Base-by-base conservation (phyloP, 2,329 filamentous ascomycete genomes). In the Rhinocladiella mackenziei region DNA sequence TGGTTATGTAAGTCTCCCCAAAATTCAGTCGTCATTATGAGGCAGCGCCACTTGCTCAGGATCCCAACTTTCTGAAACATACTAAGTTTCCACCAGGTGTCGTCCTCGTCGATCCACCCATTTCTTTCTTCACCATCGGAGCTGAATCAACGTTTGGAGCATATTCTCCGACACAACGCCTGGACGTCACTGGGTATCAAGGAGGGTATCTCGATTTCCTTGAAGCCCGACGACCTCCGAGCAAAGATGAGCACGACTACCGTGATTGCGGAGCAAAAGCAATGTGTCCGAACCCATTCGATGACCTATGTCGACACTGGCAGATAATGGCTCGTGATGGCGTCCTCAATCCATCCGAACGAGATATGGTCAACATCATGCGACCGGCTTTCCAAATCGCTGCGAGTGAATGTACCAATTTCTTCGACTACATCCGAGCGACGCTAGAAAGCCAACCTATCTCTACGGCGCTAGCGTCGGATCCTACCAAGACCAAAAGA, bases 201-300 rank as follows among this genome's bases (percentile, higher is more conserved):
- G 52, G 52, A n/a, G 52, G 52, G 4, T 54, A 54, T 32, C 45
- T 54, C 13, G 52, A 54, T 35, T 54, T 54, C 33, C 34, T 52
- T 13, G 48, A 50, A 23, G 41, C 38, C 37, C 42, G 25, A 14
- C 46, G 33, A 17, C 52, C 52, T 4, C 15, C 18, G 7, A 52
- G 31, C 34, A 45, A 40, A 38, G 39, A 44, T 15, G 39, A 39
- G 9, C 48, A 54, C 34, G 52, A 54, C 44, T 54, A 34, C 32
- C 52, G 52, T 11, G 20, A 36, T n/a, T 54, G 52, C 25, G 41
- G 45, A 19, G 14, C 45, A 15, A 37, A 35, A 13, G 43, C 36
- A 11, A 52, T 49, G 43, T 49, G 45, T 14, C 48, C 48, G 9
- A 50, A 49, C 14, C 45, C 52, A 18, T 54, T 54, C 34, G 52